Percentiles rank a stretch among this genome's conserved stretches.
These are phyloP conservation scores for Pseudisothecium myosuroides DNA, from an alignment of 225 moss, liverwort and hornwort species.

Conservation along the genomic window DNA sequence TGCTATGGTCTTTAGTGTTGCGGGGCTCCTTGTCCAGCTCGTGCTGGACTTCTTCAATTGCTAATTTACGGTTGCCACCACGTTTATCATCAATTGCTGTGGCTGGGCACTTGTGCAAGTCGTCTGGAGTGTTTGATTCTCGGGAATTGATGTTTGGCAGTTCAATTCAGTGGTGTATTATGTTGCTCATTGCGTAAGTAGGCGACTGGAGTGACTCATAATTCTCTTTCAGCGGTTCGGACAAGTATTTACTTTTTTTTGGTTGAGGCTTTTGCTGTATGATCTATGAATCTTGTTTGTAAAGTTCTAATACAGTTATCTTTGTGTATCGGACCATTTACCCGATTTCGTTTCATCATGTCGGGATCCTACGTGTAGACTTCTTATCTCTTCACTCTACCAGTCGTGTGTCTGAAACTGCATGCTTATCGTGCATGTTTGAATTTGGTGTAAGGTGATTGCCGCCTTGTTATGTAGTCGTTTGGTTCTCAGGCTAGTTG, in stretches of 20 bases:
- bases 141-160: background rate
- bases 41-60: background rate
- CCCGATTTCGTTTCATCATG: background rate
- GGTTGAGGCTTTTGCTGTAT: background rate
- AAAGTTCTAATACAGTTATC: background rate
- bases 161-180: background rate
- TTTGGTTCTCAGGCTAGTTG: background rate
- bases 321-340: background rate
- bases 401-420: background rate
- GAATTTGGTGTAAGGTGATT: background rate
- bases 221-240: background rate
- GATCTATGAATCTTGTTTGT: background rate
- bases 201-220: background rate
- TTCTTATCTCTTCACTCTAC: background rate
- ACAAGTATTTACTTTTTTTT: background rate
- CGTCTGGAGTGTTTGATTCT: background rate
- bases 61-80: background rate
- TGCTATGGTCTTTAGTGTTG: background rate
- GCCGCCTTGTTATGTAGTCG: background rate
- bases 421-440: background rate
- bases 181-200: background rate
- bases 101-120: background rate
- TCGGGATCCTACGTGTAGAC: background rate
- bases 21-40: background rate
- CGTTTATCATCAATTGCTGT: background rate